phyloP scores from a whole-genome alignment of 257 asterid species.

The Fraxinus cuspidata region DNA sequence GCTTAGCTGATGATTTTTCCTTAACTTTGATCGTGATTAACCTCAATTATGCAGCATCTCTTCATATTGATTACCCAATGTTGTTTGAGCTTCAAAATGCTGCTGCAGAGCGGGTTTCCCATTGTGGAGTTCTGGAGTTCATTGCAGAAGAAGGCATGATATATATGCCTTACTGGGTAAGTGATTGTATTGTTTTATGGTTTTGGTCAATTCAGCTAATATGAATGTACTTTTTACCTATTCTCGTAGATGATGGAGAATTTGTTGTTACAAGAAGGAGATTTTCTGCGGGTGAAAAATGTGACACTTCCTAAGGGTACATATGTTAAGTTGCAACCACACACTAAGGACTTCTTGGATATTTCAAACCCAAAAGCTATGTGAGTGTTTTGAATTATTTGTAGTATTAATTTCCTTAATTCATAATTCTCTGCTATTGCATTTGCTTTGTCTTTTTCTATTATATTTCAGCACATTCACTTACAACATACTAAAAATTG shows the following conservation, averaged over 20 bases:
- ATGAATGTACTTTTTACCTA: conserved; percentile 1
- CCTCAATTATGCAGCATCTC: conserved; percentile 63
- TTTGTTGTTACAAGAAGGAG: conserved; percentile 90
- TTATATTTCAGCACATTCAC: background rate
- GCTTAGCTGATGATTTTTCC: background rate
- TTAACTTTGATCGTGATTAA: conserved; percentile 9
- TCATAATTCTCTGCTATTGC: background rate
- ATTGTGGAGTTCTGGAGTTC: conserved; percentile 98
- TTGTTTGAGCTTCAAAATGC: conserved; percentile 86
- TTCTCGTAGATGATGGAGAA: conserved; percentile 92
- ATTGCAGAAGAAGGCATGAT: conserved; percentile 99
- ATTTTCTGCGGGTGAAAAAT: conserved; percentile 76
- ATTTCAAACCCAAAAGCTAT: conserved; percentile 97
- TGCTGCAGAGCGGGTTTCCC: conserved; percentile 75
- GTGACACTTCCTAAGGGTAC: conserved; percentile 93
- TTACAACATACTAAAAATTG: background rate
- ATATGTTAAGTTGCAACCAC: conserved; percentile 93
- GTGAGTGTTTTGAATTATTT: conserved; percentile 51
- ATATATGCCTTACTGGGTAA: conserved; percentile 98
- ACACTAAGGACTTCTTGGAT: conserved; percentile 91
- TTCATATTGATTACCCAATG: conserved; percentile 97
- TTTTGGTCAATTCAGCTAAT: conserved; percentile 16
- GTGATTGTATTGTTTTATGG: conserved; percentile 20
- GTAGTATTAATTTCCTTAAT: conserved; percentile 10
- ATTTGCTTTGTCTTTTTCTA: background rate